Conservation (phyloP, 345 rosid genomes). For the Gossypium stocksii region DNA sequence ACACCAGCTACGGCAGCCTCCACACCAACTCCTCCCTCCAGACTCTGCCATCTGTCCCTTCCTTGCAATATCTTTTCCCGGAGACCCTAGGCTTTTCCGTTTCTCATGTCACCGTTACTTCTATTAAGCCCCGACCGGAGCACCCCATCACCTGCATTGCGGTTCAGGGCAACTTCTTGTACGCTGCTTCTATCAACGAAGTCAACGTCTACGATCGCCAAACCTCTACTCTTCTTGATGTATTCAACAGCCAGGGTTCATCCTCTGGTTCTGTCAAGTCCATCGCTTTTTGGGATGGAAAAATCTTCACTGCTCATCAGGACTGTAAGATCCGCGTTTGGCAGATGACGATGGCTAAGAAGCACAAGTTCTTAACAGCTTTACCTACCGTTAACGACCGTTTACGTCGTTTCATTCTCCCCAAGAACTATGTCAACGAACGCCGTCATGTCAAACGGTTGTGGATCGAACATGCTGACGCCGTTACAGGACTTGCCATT, state of each 20-base stretch:
- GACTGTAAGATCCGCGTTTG: constrained; percentile 87
- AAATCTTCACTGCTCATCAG: constrained; percentile 77
- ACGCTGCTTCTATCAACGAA: constrained; percentile 56
- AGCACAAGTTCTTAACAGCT: constrained; percentile 41
- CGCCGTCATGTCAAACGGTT: constrained; percentile 71
- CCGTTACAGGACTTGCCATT: constrained; percentile 71
- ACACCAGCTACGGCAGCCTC: constrained; percentile 39
- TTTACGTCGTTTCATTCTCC: constrained; percentile 60
- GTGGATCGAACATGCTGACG: constrained; percentile 92
- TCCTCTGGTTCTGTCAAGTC: constrained; percentile 69
- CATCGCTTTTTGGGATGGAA: constrained; percentile 47
- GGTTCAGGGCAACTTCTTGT: constrained; percentile 46
- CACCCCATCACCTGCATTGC: constrained; percentile 67
- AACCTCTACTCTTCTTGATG: constrained; percentile 35
- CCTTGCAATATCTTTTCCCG: constrained; percentile 56
- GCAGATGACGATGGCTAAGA: constrained; percentile 40
- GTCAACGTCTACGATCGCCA: constrained; percentile 63
- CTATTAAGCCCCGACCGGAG: constrained; percentile 35
- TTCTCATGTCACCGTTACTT: constrained; percentile 30
- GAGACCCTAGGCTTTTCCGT: constrained; percentile 37
- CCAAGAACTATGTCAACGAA: constrained; percentile 72
- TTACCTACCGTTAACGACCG: constrained; percentile 83
- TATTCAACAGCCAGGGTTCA: constrained; percentile 44
- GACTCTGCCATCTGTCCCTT: constrained; percentile 72
- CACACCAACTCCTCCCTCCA: constrained; percentile 71